Percentiles rank a stretch among this genome's conserved stretches.
phyloP scores from a whole-genome alignment of 352 stramenopile genomes.

The Saprolegnia diclina region DNA sequence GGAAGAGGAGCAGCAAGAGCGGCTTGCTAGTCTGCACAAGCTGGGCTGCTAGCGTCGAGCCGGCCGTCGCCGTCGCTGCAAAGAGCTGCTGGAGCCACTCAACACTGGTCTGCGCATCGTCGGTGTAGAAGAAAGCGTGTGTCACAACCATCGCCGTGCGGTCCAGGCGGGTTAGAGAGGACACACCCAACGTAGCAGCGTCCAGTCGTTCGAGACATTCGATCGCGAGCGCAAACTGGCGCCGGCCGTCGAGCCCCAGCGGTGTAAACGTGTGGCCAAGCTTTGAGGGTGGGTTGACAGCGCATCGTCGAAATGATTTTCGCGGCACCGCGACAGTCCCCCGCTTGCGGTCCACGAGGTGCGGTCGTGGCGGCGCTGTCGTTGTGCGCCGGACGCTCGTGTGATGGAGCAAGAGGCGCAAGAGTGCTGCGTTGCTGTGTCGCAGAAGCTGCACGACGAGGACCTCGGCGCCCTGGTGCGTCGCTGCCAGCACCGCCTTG shows the following conservation, averaged over 20 bases:
- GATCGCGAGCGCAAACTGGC: background rate
- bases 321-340: background rate
- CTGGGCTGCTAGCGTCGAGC: background rate
- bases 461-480: background rate
- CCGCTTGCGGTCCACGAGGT: background rate
- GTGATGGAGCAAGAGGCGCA: background rate
- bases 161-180: background rate
- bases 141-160: background rate
- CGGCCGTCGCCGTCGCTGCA: background rate
- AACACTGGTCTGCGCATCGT: background rate
- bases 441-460: background rate
- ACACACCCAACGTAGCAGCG: background rate
- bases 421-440: background rate
- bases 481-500: background rate
- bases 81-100: background rate
- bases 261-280: background rate
- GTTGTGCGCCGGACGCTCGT: background rate
- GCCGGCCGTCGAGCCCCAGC: background rate
- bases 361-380: background rate
- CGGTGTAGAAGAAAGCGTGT: background rate
- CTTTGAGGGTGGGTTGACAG: background rate
- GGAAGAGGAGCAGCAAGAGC: conserved; percentile 2
- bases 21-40: background rate
- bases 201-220: background rate
- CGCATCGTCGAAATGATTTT: background rate